phyloP scores from a whole-genome alignment of 768 basidiomycete species.

The Mycena galopus region DNA sequence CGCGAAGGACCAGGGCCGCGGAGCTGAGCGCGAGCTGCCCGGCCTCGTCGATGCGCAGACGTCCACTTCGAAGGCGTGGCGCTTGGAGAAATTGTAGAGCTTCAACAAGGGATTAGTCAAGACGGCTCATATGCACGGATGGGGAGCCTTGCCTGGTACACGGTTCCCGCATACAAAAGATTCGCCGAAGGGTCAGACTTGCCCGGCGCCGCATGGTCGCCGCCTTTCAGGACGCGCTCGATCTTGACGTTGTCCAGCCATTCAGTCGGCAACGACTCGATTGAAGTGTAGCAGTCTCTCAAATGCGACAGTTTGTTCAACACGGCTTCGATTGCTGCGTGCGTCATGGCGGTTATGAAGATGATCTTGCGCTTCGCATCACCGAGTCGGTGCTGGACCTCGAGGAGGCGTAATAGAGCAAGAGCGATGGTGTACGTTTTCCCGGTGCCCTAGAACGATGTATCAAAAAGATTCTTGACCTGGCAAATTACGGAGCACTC shows the following conservation, averaged over 20 bases:
- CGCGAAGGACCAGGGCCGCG: conserved; percentile 59
- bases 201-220: conserved; percentile 53
- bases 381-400: conserved; percentile 51
- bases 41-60: conserved; percentile 62
- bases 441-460: conserved; percentile 55
- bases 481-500: conserved; percentile 16
- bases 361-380: conserved; percentile 51
- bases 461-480: background rate
- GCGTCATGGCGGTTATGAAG: conserved; percentile 65
- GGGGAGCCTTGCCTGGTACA: conserved; percentile 55
- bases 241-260: conserved; percentile 61
- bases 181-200: conserved; percentile 40
- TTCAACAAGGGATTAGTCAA: conserved; percentile 34
- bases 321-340: conserved; percentile 66
- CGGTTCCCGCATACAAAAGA: conserved; percentile 61
- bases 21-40: conserved; percentile 64
- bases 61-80: conserved; percentile 54
- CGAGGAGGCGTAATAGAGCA: conserved; percentile 60
- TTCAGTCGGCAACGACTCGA: conserved; percentile 50
- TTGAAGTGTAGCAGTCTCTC: conserved; percentile 51
- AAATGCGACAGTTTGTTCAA: conserved; percentile 56
- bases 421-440: conserved; percentile 67
- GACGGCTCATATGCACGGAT: background rate
- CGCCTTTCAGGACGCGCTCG: conserved; percentile 57
- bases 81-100: conserved; percentile 63